Base-by-base conservation (phyloP, 148 eudicot species). In the Rhododendron henanense region DNA sequence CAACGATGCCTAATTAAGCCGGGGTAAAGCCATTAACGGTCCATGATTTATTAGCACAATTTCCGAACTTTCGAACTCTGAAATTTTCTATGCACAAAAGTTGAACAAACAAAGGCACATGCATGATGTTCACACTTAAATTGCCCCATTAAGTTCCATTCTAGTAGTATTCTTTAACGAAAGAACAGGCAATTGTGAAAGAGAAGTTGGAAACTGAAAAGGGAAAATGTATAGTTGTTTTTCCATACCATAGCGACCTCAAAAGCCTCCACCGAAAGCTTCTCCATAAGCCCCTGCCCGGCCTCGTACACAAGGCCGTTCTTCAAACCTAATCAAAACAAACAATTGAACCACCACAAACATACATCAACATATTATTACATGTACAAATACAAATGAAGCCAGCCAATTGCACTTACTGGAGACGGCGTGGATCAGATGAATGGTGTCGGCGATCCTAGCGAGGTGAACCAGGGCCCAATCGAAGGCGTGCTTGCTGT, bases 401-500 rank as follows among this genome's bases (percentile, higher is more conserved):
- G 9, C 2, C 41, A 1, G 45, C 45, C 45, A 16, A 35, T 75
- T 75, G 19, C 9, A 21, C 4, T 1, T 88, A 96, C 98, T 91
- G 82, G 96, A 91, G 76, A 94, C 93, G 79, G 89, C 93, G 69
- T 93, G 97, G 75, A 96, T 79, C 78, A 96, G 98, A 78, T 96
- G 96, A 73, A 96, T 1, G 53, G 97, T 92, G 79, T 94, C 97
- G 23, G 95, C 95, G 79, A 93, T 88, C 53, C 94, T 88, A 84
- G 92, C 87, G 84, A 93, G 88, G 73, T 93, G 94, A 14, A 84
- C 85, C 1, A 94, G 61, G 13, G 93, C 94, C 98, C 98, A 96
- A 91, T 96, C 94, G 82, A 96, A 96, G 55, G 98, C 98, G 90
- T 94, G 98, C 78, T 93, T 96, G 85, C 94, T 90, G 67, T 92